Evolutionary conservation across 768 basidiomycete species (phyloP).

Genomic region (Lentinula aciculospora): DNA sequence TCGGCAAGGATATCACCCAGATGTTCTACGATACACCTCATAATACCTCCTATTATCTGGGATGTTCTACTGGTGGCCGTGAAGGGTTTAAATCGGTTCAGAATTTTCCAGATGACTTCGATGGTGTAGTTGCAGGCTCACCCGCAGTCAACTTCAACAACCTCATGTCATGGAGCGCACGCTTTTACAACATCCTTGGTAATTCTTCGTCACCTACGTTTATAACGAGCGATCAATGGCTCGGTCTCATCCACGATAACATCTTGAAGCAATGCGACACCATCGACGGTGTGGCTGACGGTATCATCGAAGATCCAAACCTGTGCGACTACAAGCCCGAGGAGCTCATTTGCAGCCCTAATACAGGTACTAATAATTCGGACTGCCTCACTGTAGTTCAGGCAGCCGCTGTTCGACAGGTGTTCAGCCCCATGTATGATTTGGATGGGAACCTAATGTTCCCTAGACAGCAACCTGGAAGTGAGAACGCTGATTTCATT

Average conservation of each 20-base stretch:
- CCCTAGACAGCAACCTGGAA: slow-evolving; percentile 12
- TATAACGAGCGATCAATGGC: slow-evolving; percentile 11
- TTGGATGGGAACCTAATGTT: slow-evolving; percentile 6
- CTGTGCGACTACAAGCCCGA: slow-evolving; percentile 15
- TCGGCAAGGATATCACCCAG: slow-evolving; percentile 14
- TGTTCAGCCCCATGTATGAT: slow-evolving; percentile 11
- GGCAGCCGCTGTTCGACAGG: slow-evolving; percentile 8
- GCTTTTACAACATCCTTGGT: not conserved
- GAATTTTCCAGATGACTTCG: slow-evolving; percentile 18
- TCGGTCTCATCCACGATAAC: slow-evolving; percentile 11
- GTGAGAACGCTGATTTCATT: not conserved
- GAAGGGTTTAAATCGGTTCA: slow-evolving; percentile 15
- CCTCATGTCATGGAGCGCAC: not conserved
- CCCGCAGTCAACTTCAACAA: slow-evolving; percentile 9
- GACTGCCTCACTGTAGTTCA: slow-evolving; percentile 13
- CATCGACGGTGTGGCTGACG: slow-evolving; percentile 15
- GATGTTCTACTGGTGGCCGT: slow-evolving; percentile 19
- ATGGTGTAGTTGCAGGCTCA: slow-evolving; percentile 17
- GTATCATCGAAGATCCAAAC: slow-evolving; percentile 15
- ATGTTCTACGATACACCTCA: slow-evolving; percentile 13
- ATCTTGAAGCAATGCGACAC: slow-evolving; percentile 17
- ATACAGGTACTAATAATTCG: not conserved
- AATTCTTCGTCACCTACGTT: slow-evolving; percentile 6
- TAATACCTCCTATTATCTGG: slow-evolving; percentile 15
- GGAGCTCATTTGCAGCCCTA: slow-evolving; percentile 11